Conservation (phyloP, 768 basidiomycete genomes). For the Russula sp. region DNA sequence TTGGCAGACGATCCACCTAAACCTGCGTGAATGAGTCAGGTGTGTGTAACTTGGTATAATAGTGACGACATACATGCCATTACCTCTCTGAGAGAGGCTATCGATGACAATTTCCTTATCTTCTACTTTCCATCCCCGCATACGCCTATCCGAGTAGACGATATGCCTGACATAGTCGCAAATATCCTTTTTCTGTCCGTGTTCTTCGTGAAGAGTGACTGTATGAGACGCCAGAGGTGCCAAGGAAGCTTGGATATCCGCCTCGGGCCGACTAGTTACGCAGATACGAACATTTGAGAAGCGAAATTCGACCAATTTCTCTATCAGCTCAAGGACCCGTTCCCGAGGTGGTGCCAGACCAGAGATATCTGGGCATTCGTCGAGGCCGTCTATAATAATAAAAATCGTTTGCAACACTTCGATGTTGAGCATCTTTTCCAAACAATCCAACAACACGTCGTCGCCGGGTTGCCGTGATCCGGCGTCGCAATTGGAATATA, state of each 20-base stretch:
- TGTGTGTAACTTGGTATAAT: neutral
- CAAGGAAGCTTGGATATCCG: neutral
- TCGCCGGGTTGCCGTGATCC: neutral
- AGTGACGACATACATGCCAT: neutral
- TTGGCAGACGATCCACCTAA: slow-evolving; percentile 5
- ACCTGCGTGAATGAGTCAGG: neutral
- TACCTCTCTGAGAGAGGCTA: neutral
- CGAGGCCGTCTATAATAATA: slow-evolving; percentile 2
- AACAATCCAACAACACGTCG: neutral
- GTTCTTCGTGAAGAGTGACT: neutral
- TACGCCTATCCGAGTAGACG: neutral
- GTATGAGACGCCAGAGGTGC: neutral
- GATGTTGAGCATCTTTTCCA: neutral
- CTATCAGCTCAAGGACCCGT: neutral
- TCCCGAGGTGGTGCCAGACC: neutral
- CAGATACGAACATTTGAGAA: neutral
- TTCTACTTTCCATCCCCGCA: neutral
- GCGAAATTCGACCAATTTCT: neutral
- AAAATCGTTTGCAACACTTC: neutral
- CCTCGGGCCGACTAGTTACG: neutral
- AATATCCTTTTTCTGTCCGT: slow-evolving; percentile 3
- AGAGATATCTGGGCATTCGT: neutral
- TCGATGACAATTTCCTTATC: slow-evolving; percentile 3
- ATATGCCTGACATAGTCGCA: neutral
- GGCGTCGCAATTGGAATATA: neutral